Evolutionary conservation across 2,329 filamentous ascomycete species (phyloP).

Genomic region (Cadophora sp.): DNA sequence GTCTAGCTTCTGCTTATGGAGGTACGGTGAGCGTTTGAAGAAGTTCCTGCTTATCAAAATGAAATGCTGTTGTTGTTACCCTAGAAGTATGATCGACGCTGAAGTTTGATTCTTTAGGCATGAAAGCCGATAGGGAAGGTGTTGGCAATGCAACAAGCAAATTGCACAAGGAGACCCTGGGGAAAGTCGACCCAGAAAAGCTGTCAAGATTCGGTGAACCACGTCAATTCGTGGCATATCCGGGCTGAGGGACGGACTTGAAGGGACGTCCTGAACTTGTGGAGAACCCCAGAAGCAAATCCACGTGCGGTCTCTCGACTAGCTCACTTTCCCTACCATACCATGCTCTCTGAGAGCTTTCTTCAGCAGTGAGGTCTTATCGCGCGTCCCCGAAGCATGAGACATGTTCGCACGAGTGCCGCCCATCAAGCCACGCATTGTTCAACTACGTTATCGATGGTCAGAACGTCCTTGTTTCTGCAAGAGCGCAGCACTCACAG

Average conservation of each 20-base stretch:
- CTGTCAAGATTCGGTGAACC: slow-evolving; percentile 1
- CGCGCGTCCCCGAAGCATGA: background rate
- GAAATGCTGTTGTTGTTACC: background rate
- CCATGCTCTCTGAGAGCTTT: background rate
- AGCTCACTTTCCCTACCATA: background rate
- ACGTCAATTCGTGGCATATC: background rate
- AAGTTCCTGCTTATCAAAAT: background rate
- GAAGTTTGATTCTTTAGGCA: background rate
- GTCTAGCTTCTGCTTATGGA: background rate
- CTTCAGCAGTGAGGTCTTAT: background rate
- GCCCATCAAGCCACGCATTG: background rate
- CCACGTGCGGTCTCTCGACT: background rate
- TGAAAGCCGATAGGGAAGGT: background rate
- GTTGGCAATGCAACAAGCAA: background rate
- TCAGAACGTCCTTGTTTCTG: background rate
- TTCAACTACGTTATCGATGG: background rate
- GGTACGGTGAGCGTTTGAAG: background rate
- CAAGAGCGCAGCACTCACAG: background rate
- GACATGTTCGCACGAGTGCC: background rate
- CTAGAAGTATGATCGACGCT: background rate
- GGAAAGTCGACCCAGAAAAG: background rate
- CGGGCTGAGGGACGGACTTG: background rate
- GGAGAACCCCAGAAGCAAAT: background rate
- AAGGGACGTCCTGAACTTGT: background rate
- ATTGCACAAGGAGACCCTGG: slow-evolving; percentile 1